Evolutionary conservation across 192 early-diverging fungal genomes (phyloP).

Genomic region (Neocallimastix lanati): DNA sequence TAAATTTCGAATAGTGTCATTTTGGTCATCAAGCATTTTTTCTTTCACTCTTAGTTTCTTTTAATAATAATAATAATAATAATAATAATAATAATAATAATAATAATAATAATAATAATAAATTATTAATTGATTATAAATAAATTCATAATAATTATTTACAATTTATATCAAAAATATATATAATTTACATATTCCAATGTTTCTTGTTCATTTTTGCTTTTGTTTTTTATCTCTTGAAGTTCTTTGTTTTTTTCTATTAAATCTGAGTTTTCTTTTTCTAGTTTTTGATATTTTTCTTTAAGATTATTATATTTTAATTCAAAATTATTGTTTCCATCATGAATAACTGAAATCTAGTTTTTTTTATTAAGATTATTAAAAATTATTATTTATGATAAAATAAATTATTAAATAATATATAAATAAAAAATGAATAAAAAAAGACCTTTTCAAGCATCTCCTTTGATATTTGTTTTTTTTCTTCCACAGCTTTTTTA

Average conservation of each 20-base stretch:
- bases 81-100: no score
- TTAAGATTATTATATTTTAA: neutral
- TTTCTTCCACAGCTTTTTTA: neutral
- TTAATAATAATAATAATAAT: no score
- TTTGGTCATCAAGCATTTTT: constrained; percentile 41
- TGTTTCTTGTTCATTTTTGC: constrained; percentile 8
- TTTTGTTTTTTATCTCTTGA: constrained; percentile 6
- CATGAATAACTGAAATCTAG: neutral
- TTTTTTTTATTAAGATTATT: no score
- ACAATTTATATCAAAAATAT: no score
- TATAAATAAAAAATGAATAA: no score
- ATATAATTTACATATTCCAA: neutral
- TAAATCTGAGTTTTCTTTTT: constrained; percentile 3
- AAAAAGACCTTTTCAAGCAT: neutral
- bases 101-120: no score
- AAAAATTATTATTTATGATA: no score
- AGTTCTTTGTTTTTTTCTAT: constrained; percentile 3
- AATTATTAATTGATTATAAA: no score
- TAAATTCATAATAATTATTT: no score
- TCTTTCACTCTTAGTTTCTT: constrained; percentile 23
- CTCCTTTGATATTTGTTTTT: neutral
- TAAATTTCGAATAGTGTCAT: constrained; percentile 22
- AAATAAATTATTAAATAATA: no score
- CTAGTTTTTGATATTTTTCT: neutral
- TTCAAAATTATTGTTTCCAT: neutral